phyloP scores from a whole-genome alignment of 768 basidiomycete genomes.

The Phlebiopsis gigantea region DNA sequence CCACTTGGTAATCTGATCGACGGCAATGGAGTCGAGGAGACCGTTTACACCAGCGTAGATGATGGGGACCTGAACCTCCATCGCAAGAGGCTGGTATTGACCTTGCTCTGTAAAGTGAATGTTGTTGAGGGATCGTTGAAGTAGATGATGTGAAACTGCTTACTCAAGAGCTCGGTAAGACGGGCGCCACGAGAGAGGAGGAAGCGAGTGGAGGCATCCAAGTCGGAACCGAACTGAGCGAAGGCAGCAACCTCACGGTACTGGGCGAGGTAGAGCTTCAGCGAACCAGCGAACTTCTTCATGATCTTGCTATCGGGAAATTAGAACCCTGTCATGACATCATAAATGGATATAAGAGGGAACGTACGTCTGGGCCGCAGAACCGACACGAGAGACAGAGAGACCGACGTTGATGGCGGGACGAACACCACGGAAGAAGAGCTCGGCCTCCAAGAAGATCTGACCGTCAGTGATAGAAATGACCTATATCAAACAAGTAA shows the following conservation, averaged over 20 bases:
- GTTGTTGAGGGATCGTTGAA: constrained; percentile 17
- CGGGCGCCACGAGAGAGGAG: constrained; percentile 96
- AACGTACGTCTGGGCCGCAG: constrained; percentile 96
- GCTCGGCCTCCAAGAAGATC: constrained; percentile 99
- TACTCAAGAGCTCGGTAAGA: constrained; percentile 93
- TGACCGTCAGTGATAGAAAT: constrained; percentile 99
- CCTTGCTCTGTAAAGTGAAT: constrained; percentile 71
- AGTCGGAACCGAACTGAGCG: constrained; percentile 99
- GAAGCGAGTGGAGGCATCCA: constrained; percentile 99
- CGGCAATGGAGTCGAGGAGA: constrained; percentile 94
- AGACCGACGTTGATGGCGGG: constrained; percentile 99
- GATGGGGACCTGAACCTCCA: constrained; percentile 96
- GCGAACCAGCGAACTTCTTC: constrained; percentile 99
- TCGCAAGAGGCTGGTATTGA: constrained; percentile 92
- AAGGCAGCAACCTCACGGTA: constrained; percentile 99
- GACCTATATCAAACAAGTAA: constrained; percentile 49
- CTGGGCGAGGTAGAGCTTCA: constrained; percentile 99
- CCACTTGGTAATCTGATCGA: constrained; percentile 92
- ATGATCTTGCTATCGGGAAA: constrained; percentile 74
- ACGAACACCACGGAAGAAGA: constrained; percentile 99
- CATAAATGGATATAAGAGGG: background rate
- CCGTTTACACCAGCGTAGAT: constrained; percentile 99
- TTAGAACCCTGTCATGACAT: background rate
- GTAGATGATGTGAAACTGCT: constrained; percentile 31
- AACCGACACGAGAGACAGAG: constrained; percentile 99